Evolutionary conservation across 805 yeast genomes (phyloP).

Genomic region (Candida maesae): DNA sequence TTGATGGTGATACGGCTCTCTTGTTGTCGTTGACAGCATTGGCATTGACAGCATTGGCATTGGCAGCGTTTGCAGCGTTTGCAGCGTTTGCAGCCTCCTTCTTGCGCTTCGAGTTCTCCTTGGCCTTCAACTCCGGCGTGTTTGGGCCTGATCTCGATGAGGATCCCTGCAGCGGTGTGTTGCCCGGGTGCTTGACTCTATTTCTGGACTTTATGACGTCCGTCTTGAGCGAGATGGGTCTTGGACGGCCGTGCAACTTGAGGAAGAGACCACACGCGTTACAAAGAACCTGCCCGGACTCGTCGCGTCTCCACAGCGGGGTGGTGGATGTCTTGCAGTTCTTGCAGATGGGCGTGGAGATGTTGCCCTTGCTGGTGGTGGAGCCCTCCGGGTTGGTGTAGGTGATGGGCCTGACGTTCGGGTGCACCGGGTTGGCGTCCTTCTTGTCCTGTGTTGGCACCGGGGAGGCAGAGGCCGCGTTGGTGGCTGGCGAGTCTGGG

Average conservation of each 20-base stretch:
- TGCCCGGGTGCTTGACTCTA: slow-evolving; percentile 56
- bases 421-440: slow-evolving; percentile 28
- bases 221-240: slow-evolving; percentile 88
- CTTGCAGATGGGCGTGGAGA: slow-evolving; percentile 70
- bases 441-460: too few species aligned
- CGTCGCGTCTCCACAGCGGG: slow-evolving; percentile 94
- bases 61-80: too few species aligned
- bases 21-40: too few species aligned
- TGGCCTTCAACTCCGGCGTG: slow-evolving; percentile 22
- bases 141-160: slow-evolving; percentile 18
- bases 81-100: background rate
- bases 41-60: too few species aligned
- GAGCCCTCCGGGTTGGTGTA: slow-evolving; percentile 54
- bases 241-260: slow-evolving; percentile 86
- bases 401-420: slow-evolving; percentile 59
- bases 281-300: slow-evolving; percentile 83
- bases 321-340: slow-evolving; percentile 92
- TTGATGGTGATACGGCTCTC: slow-evolving; percentile 9
- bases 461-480: too few species aligned
- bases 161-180: slow-evolving; percentile 6
- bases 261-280: slow-evolving; percentile 91
- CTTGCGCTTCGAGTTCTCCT: slow-evolving; percentile 13
- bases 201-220: slow-evolving; percentile 91
- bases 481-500: too few species aligned
- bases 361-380: slow-evolving; percentile 60